These are phyloP conservation scores for Yamadazyma oceani DNA, from an alignment of 1,139 yeast genomes.

Conservation along the genomic window DNA sequence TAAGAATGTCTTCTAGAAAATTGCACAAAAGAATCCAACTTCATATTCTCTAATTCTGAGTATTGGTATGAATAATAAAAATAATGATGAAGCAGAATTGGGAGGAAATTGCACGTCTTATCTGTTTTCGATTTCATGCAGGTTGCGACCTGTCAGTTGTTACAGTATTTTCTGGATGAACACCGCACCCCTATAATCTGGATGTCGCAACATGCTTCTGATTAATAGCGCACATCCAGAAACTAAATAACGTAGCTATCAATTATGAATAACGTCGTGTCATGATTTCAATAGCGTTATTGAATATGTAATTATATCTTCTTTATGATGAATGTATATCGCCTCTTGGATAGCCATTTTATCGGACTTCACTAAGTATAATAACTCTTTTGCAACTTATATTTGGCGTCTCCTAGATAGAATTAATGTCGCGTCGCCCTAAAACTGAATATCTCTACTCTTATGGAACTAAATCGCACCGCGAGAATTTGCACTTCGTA, in stretches of 20 bases:
- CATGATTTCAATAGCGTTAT: conserved; percentile 1
- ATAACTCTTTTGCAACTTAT: conserved; percentile 1
- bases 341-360: conserved; percentile 2
- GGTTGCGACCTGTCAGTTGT: too few species aligned
- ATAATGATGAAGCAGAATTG: not conserved
- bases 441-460: not conserved
- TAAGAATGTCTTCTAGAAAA: not conserved
- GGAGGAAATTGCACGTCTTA: not conserved
- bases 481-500: conserved; percentile 1
- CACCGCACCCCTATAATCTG: conserved; percentile 8
- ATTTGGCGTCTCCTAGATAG: not conserved
- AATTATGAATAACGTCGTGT: not conserved
- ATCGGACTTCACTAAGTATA: not conserved
- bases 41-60: not conserved
- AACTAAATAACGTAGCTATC: conserved; percentile 1
- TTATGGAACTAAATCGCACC: not conserved
- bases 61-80: not conserved
- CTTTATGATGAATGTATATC: not conserved
- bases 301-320: conserved; percentile 1
- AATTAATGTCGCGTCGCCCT: conserved; percentile 1
- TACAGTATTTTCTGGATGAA: conserved; percentile 11
- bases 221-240: conserved; percentile 1
- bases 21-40: not conserved
- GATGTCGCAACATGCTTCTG: conserved; percentile 7
- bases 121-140: too few species aligned